Evolutionary conservation across 1,284 basidiomycete species (phyloP).

Genomic region (Ceratobasidium sp.): DNA sequence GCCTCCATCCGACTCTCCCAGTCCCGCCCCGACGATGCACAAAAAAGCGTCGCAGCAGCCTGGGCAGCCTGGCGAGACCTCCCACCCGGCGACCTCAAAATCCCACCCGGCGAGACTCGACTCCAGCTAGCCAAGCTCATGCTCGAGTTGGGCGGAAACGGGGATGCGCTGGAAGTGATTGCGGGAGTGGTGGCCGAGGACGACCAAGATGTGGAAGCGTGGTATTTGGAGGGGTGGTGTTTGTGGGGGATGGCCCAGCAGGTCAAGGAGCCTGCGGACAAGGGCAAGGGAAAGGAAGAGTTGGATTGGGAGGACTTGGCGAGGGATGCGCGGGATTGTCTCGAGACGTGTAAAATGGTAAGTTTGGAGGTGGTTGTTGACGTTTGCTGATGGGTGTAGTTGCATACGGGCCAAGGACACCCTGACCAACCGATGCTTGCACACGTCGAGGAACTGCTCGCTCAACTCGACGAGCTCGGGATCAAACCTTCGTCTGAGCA

Average conservation of each 20-base stretch:
- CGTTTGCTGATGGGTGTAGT: constrained; percentile 52
- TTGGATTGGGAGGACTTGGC: constrained; percentile 80
- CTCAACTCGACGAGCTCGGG: constrained; percentile 70
- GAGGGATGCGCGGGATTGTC: constrained; percentile 77
- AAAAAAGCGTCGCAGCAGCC: constrained; percentile 68
- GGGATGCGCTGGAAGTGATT: constrained; percentile 76
- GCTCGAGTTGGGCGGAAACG: constrained; percentile 76
- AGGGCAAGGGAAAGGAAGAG: constrained; percentile 49
- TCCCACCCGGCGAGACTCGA: constrained; percentile 79
- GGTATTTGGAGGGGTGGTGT: constrained; percentile 95
- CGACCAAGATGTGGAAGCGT: constrained; percentile 88
- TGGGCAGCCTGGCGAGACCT: constrained; percentile 79
- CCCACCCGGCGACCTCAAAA: constrained; percentile 68
- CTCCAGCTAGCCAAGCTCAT: constrained; percentile 82
- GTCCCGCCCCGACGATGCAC: constrained; percentile 80
- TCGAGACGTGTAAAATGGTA: constrained; percentile 83
- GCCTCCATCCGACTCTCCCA: constrained; percentile 92
- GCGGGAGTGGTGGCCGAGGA: constrained; percentile 82
- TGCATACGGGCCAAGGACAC: constrained; percentile 75
- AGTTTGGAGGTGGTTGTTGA: constrained; percentile 45
- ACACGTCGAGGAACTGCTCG: constrained; percentile 78
- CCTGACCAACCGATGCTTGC: constrained; percentile 79
- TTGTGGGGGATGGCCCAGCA: constrained; percentile 82
- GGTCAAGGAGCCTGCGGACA: constrained; percentile 62
- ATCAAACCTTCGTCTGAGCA: constrained; percentile 67